A percentile compares a stretch with the other conserved stretches of the same genome.
Evolutionary conservation across 2,329 filamentous ascomycete genomes (phyloP).

Genomic region (Pseudogymnoascus destructans): DNA sequence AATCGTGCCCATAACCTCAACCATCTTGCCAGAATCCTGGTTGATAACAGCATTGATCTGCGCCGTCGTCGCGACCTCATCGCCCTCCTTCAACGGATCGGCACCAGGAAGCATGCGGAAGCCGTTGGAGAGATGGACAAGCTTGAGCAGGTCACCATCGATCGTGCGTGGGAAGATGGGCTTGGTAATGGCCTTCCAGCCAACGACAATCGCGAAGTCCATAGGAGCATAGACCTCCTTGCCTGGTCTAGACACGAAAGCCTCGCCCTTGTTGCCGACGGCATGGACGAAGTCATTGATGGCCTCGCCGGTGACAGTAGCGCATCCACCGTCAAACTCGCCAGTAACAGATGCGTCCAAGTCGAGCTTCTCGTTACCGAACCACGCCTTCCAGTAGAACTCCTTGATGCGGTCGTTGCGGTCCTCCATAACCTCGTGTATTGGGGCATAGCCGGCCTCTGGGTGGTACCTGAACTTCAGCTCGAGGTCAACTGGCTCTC

Average conservation of each 20-base stretch:
- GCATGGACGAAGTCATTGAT: slow-evolving; percentile 99
- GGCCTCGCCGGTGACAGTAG: slow-evolving; percentile 76
- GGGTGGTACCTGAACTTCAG: slow-evolving; percentile 89
- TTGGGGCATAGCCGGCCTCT: slow-evolving; percentile 92
- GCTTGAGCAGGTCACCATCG: slow-evolving; percentile 87
- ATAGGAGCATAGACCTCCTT: slow-evolving; percentile 93
- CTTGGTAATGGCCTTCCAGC: slow-evolving; percentile 98
- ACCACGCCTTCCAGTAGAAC: slow-evolving; percentile 98
- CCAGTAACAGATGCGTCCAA: slow-evolving; percentile 76
- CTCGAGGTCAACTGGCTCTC: slow-evolving; percentile 67
- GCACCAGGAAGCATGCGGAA: slow-evolving; percentile 98
- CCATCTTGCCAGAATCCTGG: slow-evolving; percentile 98
- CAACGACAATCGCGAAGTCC: slow-evolving; percentile 97
- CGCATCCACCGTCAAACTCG: slow-evolving; percentile 78
- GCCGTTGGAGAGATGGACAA: slow-evolving; percentile 91
- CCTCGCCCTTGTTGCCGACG: slow-evolving; percentile 93
- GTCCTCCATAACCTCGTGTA: slow-evolving; percentile 87
- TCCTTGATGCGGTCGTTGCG: slow-evolving; percentile 98
- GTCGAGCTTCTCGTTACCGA: slow-evolving; percentile 71
- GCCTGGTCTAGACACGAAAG: slow-evolving; percentile 88
- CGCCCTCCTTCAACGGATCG: slow-evolving; percentile 87
- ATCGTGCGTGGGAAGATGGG: slow-evolving; percentile 96
- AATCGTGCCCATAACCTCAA: slow-evolving; percentile 97
- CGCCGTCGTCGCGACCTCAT: slow-evolving; percentile 81
- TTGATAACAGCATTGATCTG: slow-evolving; percentile 97